Percentiles rank a stretch among this genome's conserved stretches.
phyloP scores from a whole-genome alignment of 768 basidiomycete genomes.

The Saitozyma podzolica region DNA sequence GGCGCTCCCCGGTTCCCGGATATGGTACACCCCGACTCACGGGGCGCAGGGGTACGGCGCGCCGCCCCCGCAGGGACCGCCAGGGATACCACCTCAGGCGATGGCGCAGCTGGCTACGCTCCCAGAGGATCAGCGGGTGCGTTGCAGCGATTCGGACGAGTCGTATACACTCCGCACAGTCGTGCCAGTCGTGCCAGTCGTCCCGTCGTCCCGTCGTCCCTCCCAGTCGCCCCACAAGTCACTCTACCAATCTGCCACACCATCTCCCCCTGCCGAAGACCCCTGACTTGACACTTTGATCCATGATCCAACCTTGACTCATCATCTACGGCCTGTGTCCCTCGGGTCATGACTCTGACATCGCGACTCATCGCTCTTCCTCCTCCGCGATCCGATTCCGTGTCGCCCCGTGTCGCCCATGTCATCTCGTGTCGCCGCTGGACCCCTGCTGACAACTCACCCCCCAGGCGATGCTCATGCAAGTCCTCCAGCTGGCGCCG shows the following conservation, averaged over 20 bases:
- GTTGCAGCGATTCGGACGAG: conserved; percentile 1
- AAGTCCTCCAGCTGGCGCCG: conserved; percentile 75
- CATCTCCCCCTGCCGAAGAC: no score
- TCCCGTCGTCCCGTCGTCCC: background rate
- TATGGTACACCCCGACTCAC: conserved; percentile 37
- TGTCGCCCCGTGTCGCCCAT: background rate
- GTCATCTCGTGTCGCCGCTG: background rate
- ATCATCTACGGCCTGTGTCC: no score
- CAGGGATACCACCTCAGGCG: conserved; percentile 27
- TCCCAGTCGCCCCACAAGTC: no score
- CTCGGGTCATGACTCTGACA: background rate
- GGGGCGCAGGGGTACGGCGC: conserved; percentile 42
- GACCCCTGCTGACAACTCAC: conserved; percentile 35
- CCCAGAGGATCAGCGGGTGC: conserved; percentile 50
- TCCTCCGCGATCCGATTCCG: background rate
- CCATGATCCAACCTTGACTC: no score
- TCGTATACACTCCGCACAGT: no score
- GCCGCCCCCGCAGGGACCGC: conserved; percentile 9
- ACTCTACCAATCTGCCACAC: no score
- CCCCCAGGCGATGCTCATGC: conserved; percentile 71
- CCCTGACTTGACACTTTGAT: no score
- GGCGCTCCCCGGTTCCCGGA: conserved; percentile 29
- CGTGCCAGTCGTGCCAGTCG: no score
- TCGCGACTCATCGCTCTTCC: background rate
- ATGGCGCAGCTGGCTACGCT: conserved; percentile 33